These are phyloP conservation scores for Pinus albicaulis DNA, from an alignment of 75 land plant species.

Conservation along the genomic window DNA sequence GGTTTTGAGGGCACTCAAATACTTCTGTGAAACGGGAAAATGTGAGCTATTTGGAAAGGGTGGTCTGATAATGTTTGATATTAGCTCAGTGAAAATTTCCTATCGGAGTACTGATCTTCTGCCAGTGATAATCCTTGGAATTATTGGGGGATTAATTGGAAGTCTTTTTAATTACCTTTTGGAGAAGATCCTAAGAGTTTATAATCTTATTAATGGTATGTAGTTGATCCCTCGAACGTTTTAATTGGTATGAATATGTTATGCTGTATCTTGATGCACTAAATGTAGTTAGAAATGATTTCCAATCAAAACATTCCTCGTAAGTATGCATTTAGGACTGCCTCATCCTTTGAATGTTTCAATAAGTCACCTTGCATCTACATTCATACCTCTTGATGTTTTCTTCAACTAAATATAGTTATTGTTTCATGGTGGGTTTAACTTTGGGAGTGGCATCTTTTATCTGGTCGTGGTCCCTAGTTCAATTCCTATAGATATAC, in stretches of 20 bases:
- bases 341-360: not conserved
- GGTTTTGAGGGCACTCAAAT: slow-evolving; percentile 45
- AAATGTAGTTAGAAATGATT: not conserved
- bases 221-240: not conserved
- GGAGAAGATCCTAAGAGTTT: slow-evolving; percentile 40
- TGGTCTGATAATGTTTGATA: slow-evolving; percentile 66
- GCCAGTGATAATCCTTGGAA: slow-evolving; percentile 56
- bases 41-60: slow-evolving; percentile 76
- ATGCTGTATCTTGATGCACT: too few species aligned
- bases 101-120: slow-evolving; percentile 47
- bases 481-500: not conserved
- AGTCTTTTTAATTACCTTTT: slow-evolving; percentile 58
- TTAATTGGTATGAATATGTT: not conserved
- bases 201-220: slow-evolving; percentile 47
- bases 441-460: not conserved
- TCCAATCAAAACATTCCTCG: not conserved
- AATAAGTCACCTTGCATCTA: not conserved
- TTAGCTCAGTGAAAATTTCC: slow-evolving; percentile 26
- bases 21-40: slow-evolving; percentile 42
- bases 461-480: not conserved
- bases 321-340: not conserved
- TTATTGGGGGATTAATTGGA: slow-evolving; percentile 70
- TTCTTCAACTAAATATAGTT: not conserved
- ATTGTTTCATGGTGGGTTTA: not conserved
- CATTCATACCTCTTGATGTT: not conserved